These are phyloP conservation scores for Leccinum truebloodii DNA, from an alignment of 768 basidiomycete genomes.

Conservation along the genomic window DNA sequence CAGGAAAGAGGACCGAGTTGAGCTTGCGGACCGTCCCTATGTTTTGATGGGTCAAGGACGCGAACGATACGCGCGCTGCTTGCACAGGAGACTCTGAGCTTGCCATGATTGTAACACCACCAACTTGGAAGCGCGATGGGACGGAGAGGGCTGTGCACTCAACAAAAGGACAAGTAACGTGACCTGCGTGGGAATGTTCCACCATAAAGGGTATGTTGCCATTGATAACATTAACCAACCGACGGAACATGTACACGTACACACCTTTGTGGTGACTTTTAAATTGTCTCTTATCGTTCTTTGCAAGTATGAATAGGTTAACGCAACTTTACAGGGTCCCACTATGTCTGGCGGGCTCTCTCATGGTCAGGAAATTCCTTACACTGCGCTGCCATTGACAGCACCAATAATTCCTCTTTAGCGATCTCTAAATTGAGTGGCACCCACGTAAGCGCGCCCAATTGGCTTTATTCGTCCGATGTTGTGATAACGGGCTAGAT, in stretches of 20 bases:
- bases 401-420: constrained; percentile 23
- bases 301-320: constrained; percentile 25
- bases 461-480: constrained; percentile 9
- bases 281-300: constrained; percentile 25
- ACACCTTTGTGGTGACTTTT: constrained; percentile 17
- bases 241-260: not conserved
- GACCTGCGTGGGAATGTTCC: constrained; percentile 27
- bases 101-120: constrained; percentile 20
- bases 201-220: constrained; percentile 4
- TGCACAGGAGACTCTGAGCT: constrained; percentile 20
- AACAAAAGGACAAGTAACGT: constrained; percentile 14
- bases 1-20: constrained; percentile 71
- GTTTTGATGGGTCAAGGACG: constrained; percentile 79
- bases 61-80: constrained; percentile 58
- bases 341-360: constrained; percentile 16
- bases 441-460: constrained; percentile 25
- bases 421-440: constrained; percentile 17
- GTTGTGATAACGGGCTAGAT: constrained; percentile 16
- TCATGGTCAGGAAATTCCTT: constrained; percentile 7
- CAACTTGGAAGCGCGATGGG: not conserved
- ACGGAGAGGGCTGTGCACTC: constrained; percentile 17
- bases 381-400: constrained; percentile 27
- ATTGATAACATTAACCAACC: constrained; percentile 1
- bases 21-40: constrained; percentile 67
- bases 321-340: constrained; percentile 25